phyloP scores from a whole-genome alignment of 2,329 filamentous ascomycete species.

The Fusarium sublunatum region DNA sequence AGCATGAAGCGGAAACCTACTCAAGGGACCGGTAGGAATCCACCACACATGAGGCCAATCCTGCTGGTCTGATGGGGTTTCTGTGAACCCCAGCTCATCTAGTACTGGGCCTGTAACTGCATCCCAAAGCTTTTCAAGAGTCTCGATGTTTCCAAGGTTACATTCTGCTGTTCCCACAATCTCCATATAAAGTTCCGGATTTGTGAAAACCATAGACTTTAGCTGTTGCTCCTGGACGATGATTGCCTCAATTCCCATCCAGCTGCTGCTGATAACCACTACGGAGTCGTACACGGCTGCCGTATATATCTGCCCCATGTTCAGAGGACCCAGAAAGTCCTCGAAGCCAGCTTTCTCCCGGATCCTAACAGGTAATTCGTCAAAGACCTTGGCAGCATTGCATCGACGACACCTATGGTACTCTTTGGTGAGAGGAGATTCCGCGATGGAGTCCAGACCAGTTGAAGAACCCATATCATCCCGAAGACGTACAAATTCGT shows the following conservation, averaged over 20 bases:
- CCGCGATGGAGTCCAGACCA: no score
- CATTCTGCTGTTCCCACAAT: not conserved
- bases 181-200: accelerated
- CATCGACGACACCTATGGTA: no score
- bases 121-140: not conserved
- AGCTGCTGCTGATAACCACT: slow-evolving; percentile 3
- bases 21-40: no score
- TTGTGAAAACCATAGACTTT: not conserved
- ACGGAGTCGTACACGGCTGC: not conserved
- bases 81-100: not conserved
- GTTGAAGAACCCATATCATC: no score
- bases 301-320: not conserved
- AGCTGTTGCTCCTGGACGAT: not conserved
- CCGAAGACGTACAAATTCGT: no score
- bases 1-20: slow-evolving; percentile 7
- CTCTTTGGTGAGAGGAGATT: no score
- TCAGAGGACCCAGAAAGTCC: not conserved
- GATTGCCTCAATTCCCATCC: not conserved
- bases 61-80: not conserved
- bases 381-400: no score
- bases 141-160: not conserved
- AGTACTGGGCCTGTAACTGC: accelerated
- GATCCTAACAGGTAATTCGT: not conserved
- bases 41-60: no score
- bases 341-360: not conserved